Base-by-base conservation (phyloP, 225 moss, liverwort and hornwort species). In the Marchantia polymorpha region DNA sequence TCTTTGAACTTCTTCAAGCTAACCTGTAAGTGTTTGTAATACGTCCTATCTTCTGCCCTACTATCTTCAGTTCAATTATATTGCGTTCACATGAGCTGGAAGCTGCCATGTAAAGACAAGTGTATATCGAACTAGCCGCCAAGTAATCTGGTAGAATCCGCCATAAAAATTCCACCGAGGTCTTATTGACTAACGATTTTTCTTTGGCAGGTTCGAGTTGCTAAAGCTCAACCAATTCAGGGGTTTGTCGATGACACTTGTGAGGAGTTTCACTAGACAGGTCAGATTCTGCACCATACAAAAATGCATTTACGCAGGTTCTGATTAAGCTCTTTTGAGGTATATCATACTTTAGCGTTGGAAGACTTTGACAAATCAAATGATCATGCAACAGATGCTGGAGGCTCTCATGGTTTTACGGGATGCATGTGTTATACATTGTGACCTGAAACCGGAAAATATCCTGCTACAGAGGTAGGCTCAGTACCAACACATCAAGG, bases 391-490 rank as follows among this genome's bases (percentile, higher is more conserved):
- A 56, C 91, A 97, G 96, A 87, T 97, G 82, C 83, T 97, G 78
- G 89, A 94, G 77, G 90, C 96, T 19, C 84, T 97, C 3, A 83
- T 82, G 77, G 85, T 92, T 65, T 83, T 97, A 27, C 89, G 91
- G 49, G 93, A 97, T 67, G 93, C 93, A 8, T 84, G 87, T 84
- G 94, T 97, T 27, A 92, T 97, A 70, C 96, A 94, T 65, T 97
- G 96, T 73, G 96, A 97, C 66, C 76, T 97, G 52, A 97, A 97
- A 81, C 96, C 94, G 29, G 96, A 97, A 80, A 97, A 97, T 54
- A 97, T 97, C 59, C 90, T 97, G 58, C 84, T 99, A 16, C 86
- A 90, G 48, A 73, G 72, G 73, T 77, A 39, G 39, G 39, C 39
- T 39, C 39, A 39, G 39, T 39, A 39, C 39, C 39, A 39, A 39